These are phyloP conservation scores for Fusarium secorum DNA, from an alignment of 2,329 filamentous ascomycete genomes.

Conservation along the genomic window DNA sequence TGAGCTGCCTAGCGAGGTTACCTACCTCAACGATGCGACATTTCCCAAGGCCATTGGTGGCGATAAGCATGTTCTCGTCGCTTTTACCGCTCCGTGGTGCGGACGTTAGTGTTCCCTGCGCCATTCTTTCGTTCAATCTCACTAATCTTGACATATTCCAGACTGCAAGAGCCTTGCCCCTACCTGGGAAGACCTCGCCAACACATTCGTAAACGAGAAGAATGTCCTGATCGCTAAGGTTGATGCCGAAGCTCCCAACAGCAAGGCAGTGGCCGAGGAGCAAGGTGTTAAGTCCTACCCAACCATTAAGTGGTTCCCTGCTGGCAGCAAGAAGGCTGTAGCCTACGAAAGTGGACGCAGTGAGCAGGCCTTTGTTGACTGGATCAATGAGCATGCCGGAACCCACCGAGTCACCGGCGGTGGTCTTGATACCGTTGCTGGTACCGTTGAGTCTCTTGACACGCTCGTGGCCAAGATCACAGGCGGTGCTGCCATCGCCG, in stretches of 20 bases:
- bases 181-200: constrained; percentile 85
- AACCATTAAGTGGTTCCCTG: constrained; percentile 97
- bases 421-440: constrained; percentile 78
- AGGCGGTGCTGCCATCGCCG: constrained; percentile 66
- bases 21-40: constrained; percentile 79
- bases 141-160: constrained; percentile 49
- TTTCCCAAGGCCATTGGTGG: constrained; percentile 82
- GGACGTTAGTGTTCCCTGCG: constrained; percentile 74
- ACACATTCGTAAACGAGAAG: constrained; percentile 79
- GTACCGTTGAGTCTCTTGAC: constrained; percentile 83
- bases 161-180: constrained; percentile 98
- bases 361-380: constrained; percentile 79
- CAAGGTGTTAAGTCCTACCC: constrained; percentile 88
- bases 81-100: constrained; percentile 98
- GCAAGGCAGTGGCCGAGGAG: constrained; percentile 78
- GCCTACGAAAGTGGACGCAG: constrained; percentile 78
- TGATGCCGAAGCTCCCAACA: constrained; percentile 87
- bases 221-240: constrained; percentile 92
- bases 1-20: constrained; percentile 76
- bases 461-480: constrained; percentile 76
- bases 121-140: neutral
- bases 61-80: constrained; percentile 90
- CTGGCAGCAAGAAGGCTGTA: constrained; percentile 76
- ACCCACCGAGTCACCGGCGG: constrained; percentile 86
- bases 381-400: constrained; percentile 87